Evolutionary conservation across 2,329 filamentous ascomycete species (phyloP).

Genomic region (Lizonia empirigonia): DNA sequence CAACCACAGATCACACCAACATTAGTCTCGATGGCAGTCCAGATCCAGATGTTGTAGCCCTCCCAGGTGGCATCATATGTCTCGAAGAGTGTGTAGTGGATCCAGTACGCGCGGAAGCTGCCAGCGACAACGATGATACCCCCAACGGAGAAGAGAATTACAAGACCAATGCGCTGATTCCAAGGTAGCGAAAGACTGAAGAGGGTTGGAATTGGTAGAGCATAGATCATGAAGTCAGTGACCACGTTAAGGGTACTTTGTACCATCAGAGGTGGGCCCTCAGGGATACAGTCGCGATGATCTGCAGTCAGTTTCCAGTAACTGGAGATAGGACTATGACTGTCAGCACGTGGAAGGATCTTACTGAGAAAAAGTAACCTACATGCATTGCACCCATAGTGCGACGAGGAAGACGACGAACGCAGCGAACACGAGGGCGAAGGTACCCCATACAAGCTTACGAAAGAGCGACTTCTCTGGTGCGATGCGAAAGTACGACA

Average conservation of each 20-base stretch:
- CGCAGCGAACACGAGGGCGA: conserved; percentile 43
- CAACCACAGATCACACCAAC: conserved; percentile 54
- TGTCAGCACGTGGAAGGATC: conserved; percentile 23
- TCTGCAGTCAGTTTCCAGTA: conserved; percentile 52
- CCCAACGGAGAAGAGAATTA: conserved; percentile 52
- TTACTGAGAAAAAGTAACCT: conserved; percentile 14
- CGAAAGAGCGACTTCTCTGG: conserved; percentile 48
- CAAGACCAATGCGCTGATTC: conserved; percentile 51
- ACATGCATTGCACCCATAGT: conserved; percentile 49
- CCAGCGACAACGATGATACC: conserved; percentile 55
- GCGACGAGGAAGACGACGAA: conserved; percentile 45
- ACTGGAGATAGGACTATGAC: conserved; percentile 50
- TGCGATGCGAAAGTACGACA: conserved; percentile 49
- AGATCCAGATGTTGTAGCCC: conserved; percentile 51
- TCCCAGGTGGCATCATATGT: conserved; percentile 56
- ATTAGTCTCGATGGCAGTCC: conserved; percentile 53
- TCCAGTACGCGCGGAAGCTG: conserved; percentile 54
- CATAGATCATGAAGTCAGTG: conserved; percentile 54
- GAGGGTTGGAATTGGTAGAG: conserved; percentile 55
- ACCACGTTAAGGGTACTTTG: conserved; percentile 53
- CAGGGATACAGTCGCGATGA: conserved; percentile 51
- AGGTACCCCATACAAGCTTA: conserved; percentile 45
- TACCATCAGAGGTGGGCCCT: conserved; percentile 52
- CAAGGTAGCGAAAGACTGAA: conserved; percentile 53
- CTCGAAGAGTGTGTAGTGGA: conserved; percentile 52